Evolutionary conservation across 352 stramenopile genomes (phyloP).

Genomic region (Elongisporangium senticosum): DNA sequence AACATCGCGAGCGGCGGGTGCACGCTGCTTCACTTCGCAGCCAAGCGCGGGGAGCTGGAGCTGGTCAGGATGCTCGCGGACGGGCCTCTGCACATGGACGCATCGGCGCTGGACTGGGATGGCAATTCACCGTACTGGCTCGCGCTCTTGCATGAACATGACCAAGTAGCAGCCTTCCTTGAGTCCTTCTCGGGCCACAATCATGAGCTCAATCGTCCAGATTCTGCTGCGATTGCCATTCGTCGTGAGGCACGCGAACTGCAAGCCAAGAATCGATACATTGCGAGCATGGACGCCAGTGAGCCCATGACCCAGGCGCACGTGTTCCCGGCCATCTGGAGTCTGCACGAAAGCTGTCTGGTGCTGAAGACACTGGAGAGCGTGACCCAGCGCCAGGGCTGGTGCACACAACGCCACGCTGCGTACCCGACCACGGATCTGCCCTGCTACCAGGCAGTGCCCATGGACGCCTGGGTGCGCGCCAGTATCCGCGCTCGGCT

Average conservation of each 20-base stretch:
- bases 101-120: constrained; percentile 51
- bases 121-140: constrained; percentile 43
- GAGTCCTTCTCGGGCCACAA: not conserved
- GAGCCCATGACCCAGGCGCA: constrained; percentile 32
- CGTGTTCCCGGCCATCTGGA: constrained; percentile 52
- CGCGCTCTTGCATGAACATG: constrained; percentile 36
- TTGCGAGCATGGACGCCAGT: constrained; percentile 40
- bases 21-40: constrained; percentile 66
- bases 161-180: constrained; percentile 31
- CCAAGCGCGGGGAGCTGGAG: constrained; percentile 44
- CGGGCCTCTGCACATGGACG: constrained; percentile 22
- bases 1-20: constrained; percentile 69
- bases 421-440: constrained; percentile 85
- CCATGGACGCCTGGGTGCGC: constrained; percentile 63
- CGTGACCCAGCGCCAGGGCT: constrained; percentile 37
- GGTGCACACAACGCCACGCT: constrained; percentile 70
- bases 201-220: not conserved
- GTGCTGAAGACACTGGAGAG: constrained; percentile 37
- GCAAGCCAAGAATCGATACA: constrained; percentile 38
- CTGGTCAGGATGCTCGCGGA: constrained; percentile 43
- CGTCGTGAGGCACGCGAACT: constrained; percentile 31
- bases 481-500: constrained; percentile 34
- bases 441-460: constrained; percentile 61
- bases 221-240: constrained; percentile 11
- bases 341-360: constrained; percentile 31